Percentiles rank a stretch among this genome's conserved stretches.
Evolutionary conservation across 495 filamentous ascomycete species (phyloP).

Genomic region (Glarea lozoyensis): DNA sequence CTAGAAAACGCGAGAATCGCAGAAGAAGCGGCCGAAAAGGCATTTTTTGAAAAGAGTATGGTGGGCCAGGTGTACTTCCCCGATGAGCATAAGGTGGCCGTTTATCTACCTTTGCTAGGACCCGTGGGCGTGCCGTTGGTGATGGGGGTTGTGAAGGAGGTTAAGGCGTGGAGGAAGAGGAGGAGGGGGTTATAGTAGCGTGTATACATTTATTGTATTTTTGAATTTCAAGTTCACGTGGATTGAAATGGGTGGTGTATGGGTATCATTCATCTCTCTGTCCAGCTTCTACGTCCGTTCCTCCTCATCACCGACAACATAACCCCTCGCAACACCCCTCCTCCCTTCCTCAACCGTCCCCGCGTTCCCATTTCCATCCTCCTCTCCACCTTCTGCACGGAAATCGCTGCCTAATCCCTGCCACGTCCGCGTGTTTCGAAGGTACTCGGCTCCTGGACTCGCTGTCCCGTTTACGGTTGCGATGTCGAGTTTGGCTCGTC

Average conservation of each 20-base stretch:
- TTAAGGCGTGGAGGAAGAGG: conserved; percentile 46
- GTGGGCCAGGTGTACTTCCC: conserved; percentile 97
- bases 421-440: conserved; percentile 81
- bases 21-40: conserved; percentile 81
- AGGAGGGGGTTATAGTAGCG: too few species aligned
- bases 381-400: conserved; percentile 27
- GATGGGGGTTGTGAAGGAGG: conserved; percentile 73
- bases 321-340: conserved; percentile 84
- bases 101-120: conserved; percentile 85
- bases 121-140: conserved; percentile 86
- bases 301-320: conserved; percentile 56
- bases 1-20: conserved; percentile 75
- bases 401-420: conserved; percentile 88
- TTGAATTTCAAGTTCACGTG: too few species aligned
- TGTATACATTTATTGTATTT: too few species aligned
- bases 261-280: too few species aligned
- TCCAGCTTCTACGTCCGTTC: conserved; percentile 7
- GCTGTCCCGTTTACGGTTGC: conserved; percentile 67
- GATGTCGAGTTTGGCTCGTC: conserved; percentile 59
- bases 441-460: conserved; percentile 86
- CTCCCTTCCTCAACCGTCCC: conserved; percentile 73
- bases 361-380: conserved; percentile 18
- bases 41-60: conserved; percentile 99
- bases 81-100: conserved; percentile 97
- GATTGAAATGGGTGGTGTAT: too few species aligned